phyloP scores from a whole-genome alignment of 805 yeast genomes.

The Saturnispora bothae region DNA sequence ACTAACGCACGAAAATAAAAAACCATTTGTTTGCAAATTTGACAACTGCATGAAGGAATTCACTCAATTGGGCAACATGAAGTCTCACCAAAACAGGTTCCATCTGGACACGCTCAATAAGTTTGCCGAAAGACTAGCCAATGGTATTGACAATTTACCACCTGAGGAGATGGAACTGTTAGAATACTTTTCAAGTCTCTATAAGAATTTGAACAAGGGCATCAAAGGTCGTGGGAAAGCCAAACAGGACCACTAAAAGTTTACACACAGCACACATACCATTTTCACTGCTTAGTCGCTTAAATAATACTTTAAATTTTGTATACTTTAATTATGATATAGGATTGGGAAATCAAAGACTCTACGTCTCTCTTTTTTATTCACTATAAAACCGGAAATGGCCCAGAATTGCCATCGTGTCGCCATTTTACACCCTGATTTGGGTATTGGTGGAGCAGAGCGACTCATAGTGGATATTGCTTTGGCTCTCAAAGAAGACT shows the following conservation, averaged over 20 bases:
- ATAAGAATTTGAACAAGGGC: slow-evolving; percentile 84
- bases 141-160: slow-evolving; percentile 37
- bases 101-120: slow-evolving; percentile 62
- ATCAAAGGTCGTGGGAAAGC: slow-evolving; percentile 80
- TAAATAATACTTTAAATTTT: too few relatives aligned
- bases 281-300: too few relatives aligned
- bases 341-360: too few relatives aligned
- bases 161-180: slow-evolving; percentile 57
- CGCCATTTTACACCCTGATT: slow-evolving; percentile 90
- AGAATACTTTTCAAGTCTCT: slow-evolving; percentile 68
- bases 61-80: slow-evolving; percentile 86
- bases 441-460: slow-evolving; percentile 98
- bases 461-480: slow-evolving; percentile 96
- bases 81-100: slow-evolving; percentile 87
- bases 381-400: not conserved
- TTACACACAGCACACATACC: too few relatives aligned
- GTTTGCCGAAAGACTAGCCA: slow-evolving; percentile 59
- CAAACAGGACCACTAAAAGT: too few relatives aligned
- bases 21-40: slow-evolving; percentile 71
- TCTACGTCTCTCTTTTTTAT: not conserved
- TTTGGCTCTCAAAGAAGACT: slow-evolving; percentile 61
- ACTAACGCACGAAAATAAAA: slow-evolving; percentile 67
- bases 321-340: too few relatives aligned
- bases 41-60: slow-evolving; percentile 78
- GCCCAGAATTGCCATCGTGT: slow-evolving; percentile 22